These are phyloP conservation scores for Aspergillus asperescens DNA, from an alignment of 495 filamentous ascomycete genomes.

Conservation along the genomic window DNA sequence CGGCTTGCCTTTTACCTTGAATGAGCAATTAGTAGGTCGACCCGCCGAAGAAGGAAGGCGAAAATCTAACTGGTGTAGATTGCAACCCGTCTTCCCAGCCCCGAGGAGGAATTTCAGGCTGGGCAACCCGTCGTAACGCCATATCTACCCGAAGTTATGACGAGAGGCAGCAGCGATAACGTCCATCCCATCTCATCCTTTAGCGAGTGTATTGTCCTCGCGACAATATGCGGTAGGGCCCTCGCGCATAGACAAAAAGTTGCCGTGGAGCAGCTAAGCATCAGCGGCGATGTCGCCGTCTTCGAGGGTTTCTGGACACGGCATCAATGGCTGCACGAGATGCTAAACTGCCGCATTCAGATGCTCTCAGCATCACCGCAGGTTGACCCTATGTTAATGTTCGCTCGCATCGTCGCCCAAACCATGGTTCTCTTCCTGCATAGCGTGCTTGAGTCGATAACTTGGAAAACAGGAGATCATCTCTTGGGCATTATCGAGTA, in stretches of 20 bases:
- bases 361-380: slow-evolving; percentile 20
- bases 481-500: slow-evolving; percentile 21
- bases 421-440: slow-evolving; percentile 34
- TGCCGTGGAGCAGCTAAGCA: slow-evolving; percentile 20
- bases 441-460: slow-evolving; percentile 21
- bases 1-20: slow-evolving; percentile 43
- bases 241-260: slow-evolving; percentile 41
- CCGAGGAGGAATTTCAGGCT: slow-evolving; percentile 48
- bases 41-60: not conserved
- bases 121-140: slow-evolving; percentile 37
- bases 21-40: slow-evolving; percentile 43
- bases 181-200: slow-evolving; percentile 33
- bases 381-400: slow-evolving; percentile 43
- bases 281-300: slow-evolving; percentile 10
- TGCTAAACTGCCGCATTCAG: slow-evolving; percentile 34
- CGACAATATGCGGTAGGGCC: slow-evolving; percentile 44
- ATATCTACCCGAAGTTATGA: slow-evolving; percentile 42
- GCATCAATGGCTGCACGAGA: slow-evolving; percentile 46
- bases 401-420: slow-evolving; percentile 40
- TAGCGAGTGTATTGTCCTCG: slow-evolving; percentile 43
- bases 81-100: slow-evolving; percentile 23
- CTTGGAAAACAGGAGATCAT: slow-evolving; percentile 23
- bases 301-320: slow-evolving; percentile 40
- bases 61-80: slow-evolving; percentile 10
- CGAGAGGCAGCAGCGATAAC: not conserved